These are phyloP conservation scores for Whalleya microplaca DNA, from an alignment of 2,329 filamentous ascomycete genomes.

Conservation along the genomic window DNA sequence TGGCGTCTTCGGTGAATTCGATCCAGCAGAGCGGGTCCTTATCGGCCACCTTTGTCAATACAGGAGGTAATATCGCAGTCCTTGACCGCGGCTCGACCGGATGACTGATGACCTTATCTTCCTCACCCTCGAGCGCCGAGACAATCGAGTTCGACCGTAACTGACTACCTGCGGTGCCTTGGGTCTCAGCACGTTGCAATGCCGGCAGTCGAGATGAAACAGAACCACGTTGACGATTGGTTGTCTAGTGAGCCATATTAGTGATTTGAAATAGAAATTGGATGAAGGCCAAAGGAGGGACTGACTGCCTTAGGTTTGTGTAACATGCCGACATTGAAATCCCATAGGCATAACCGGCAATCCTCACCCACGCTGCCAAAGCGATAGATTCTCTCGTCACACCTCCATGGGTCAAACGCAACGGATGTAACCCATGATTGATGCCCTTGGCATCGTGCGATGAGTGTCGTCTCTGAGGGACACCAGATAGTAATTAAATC, in stretches of 20 bases:
- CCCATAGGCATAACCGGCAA: slow-evolving; percentile 88
- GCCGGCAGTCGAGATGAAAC: slow-evolving; percentile 55
- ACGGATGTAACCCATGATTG: slow-evolving; percentile 94
- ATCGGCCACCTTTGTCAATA: slow-evolving; percentile 86
- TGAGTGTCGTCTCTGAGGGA: slow-evolving; percentile 77
- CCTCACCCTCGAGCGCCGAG: slow-evolving; percentile 53
- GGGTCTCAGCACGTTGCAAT: slow-evolving; percentile 63
- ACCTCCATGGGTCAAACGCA: slow-evolving; percentile 95
- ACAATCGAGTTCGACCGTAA: slow-evolving; percentile 73
- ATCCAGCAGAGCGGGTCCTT: slow-evolving; percentile 87
- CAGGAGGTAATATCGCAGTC: slow-evolving; percentile 86
- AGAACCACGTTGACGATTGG: slow-evolving; percentile 59
- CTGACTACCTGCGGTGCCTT: slow-evolving; percentile 59
- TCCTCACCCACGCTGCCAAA: slow-evolving; percentile 97
- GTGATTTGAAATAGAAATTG: background rate
- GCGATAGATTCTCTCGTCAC: slow-evolving; percentile 91
- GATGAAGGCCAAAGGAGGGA: slow-evolving; percentile 33
- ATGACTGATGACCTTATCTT: slow-evolving; percentile 69
- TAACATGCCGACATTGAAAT: slow-evolving; percentile 97
- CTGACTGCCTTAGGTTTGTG: slow-evolving; percentile 84
- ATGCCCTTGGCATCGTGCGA: slow-evolving; percentile 93
- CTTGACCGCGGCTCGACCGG: slow-evolving; percentile 81
- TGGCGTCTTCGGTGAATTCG: slow-evolving; percentile 90
- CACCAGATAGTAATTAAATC: slow-evolving; percentile 97
- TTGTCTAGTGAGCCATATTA: slow-evolving; percentile 43